A percentile compares a stretch with the other conserved stretches of the same genome.
Evolutionary conservation across 805 yeast genomes (phyloP).

Genomic region (Cyberlindnera veronae): DNA sequence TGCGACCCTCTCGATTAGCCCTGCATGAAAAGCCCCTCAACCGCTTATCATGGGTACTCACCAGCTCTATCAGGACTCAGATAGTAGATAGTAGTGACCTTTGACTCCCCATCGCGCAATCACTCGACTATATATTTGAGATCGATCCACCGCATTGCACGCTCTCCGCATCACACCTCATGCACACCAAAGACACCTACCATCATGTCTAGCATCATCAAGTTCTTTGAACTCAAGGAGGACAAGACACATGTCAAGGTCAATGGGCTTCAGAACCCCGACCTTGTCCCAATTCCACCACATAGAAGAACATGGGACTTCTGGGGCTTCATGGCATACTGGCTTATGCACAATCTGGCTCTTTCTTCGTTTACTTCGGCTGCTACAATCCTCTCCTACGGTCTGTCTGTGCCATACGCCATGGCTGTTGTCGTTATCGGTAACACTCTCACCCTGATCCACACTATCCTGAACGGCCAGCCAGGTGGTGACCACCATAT

Average conservation of each 20-base stretch:
- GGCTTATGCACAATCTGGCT: conserved; percentile 43
- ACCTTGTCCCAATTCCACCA: conserved; percentile 15
- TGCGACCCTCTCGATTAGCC: too few relatives aligned
- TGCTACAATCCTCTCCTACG: conserved; percentile 41
- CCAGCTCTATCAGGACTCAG: too few relatives aligned
- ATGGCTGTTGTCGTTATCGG: conserved; percentile 43
- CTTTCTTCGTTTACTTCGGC: conserved; percentile 48
- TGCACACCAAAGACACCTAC: too few relatives aligned
- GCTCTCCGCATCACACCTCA: too few relatives aligned
- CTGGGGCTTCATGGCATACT: conserved; percentile 39
- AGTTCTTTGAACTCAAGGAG: conserved; percentile 5
- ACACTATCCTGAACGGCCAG: conserved; percentile 44
- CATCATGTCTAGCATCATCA: too few relatives aligned
- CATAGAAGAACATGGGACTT: conserved; percentile 37
- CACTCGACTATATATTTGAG: too few relatives aligned
- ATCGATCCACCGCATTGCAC: too few relatives aligned
- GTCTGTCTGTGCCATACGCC: conserved; percentile 43
- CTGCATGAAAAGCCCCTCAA: too few relatives aligned
- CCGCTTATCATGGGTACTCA: too few relatives aligned
- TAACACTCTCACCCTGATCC: conserved; percentile 40
- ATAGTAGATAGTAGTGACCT: too few relatives aligned
- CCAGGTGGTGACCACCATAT: conserved; percentile 50
- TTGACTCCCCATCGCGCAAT: too few relatives aligned
- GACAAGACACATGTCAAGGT: conserved; percentile 10
- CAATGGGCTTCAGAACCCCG: conserved; percentile 7